phyloP scores from a whole-genome alignment of 257 asterid genomes.

The Parsonsia alboflavescens region DNA sequence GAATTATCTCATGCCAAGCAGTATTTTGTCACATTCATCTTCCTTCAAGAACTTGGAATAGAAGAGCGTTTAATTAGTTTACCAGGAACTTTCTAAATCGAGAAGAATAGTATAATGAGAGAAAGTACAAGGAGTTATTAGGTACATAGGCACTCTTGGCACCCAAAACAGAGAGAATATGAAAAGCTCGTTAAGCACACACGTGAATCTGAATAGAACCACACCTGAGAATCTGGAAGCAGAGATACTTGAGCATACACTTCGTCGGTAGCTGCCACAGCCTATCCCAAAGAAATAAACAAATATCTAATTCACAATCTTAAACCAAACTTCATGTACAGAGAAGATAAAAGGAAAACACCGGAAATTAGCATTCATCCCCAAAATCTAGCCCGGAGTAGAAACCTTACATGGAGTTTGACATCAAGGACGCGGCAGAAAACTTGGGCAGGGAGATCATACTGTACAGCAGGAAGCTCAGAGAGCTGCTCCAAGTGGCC shows the following conservation, averaged over 20 bases:
- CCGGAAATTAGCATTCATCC: neutral
- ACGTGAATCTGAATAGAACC: constrained; percentile 6
- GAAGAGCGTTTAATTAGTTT: neutral
- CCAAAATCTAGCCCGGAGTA: neutral
- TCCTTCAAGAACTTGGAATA: neutral
- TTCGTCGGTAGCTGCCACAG: constrained; percentile 79
- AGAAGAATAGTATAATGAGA: neutral
- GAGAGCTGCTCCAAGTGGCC: constrained; percentile 80
- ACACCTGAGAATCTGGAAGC: constrained; percentile 73
- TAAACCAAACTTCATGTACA: neutral
- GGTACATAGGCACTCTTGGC: neutral
- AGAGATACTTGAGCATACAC: constrained; percentile 86
- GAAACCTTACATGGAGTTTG: constrained; percentile 62
- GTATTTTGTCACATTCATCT: neutral
- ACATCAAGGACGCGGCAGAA: constrained; percentile 93
- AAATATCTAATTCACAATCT: constrained; percentile 4
- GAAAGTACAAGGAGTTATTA: neutral
- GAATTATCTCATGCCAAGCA: neutral
- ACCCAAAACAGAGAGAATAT: neutral
- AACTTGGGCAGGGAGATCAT: constrained; percentile 75
- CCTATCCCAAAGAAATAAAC: constrained; percentile 38
- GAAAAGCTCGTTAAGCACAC: neutral
- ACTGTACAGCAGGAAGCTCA: constrained; percentile 41
- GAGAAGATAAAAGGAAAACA: neutral
- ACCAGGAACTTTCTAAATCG: neutral